A percentile compares a stretch with the other conserved stretches of the same genome.
Evolutionary conservation across 2,329 filamentous ascomycete genomes (phyloP).

Genomic region (Aspergillus sp.): DNA sequence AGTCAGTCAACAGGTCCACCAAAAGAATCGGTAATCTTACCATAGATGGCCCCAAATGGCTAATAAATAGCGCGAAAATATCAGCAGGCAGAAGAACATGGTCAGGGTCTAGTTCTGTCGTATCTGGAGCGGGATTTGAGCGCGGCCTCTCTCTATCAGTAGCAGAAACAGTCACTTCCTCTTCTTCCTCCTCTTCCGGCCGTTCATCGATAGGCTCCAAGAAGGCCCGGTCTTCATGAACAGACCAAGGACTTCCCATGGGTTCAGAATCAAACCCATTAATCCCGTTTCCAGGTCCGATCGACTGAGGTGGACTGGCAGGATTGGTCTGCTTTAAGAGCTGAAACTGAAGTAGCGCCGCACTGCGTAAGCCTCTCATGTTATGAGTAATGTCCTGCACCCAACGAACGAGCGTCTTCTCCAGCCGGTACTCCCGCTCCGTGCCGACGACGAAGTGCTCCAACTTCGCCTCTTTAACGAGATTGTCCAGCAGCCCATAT

Average conservation of each 20-base stretch:
- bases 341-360: slow-evolving; percentile 83
- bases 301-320: slow-evolving; percentile 15
- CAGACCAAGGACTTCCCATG: slow-evolving; percentile 30
- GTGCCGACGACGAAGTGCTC: slow-evolving; percentile 82
- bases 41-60: slow-evolving; percentile 86
- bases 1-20: background rate
- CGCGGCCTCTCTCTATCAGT: slow-evolving; percentile 1
- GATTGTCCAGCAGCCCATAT: slow-evolving; percentile 69
- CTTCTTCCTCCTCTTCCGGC: slow-evolving; percentile 49
- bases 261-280: slow-evolving; percentile 14
- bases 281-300: slow-evolving; percentile 17
- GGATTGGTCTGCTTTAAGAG: slow-evolving; percentile 64
- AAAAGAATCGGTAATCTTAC: slow-evolving; percentile 29
- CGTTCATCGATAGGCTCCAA: slow-evolving; percentile 63
- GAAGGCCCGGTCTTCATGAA: slow-evolving; percentile 44
- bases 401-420: slow-evolving; percentile 76
- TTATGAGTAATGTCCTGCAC: slow-evolving; percentile 83
- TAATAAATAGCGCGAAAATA: slow-evolving; percentile 89
- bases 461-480: slow-evolving; percentile 79
- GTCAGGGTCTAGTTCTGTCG: slow-evolving; percentile 10
- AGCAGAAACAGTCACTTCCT: slow-evolving; percentile 26
- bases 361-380: slow-evolving; percentile 84
- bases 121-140: slow-evolving; percentile 8
- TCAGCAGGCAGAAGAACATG: slow-evolving; percentile 59
- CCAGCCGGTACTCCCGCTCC: slow-evolving; percentile 74